phyloP scores from a whole-genome alignment of 2,329 filamentous ascomycete species.

The Ophidiomyces ophidiicola region DNA sequence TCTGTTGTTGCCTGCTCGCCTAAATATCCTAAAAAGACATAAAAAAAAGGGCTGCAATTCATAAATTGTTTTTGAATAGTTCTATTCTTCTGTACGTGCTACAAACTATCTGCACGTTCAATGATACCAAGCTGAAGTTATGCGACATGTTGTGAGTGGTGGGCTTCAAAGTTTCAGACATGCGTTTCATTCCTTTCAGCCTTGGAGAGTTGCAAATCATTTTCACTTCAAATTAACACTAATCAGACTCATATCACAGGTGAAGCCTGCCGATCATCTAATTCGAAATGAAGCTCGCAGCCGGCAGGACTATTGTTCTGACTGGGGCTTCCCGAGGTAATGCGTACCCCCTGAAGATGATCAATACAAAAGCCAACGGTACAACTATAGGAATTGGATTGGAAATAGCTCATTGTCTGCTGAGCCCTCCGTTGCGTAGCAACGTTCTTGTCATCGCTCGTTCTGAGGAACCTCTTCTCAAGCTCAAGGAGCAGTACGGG shows the following conservation, averaged over 20 bases:
- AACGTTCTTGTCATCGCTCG: constrained; percentile 49
- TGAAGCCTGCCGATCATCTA: background rate
- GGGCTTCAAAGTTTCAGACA: no score
- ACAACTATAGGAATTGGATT: constrained; percentile 45
- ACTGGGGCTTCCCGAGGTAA: constrained; percentile 53
- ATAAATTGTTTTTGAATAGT: no score
- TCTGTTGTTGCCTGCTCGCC: no score
- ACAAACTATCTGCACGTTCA: no score
- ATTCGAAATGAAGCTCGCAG: constrained; percentile 6
- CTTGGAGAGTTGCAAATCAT: no score
- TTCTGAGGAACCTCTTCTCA: constrained; percentile 41
- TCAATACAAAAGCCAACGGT: background rate
- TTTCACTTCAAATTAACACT: constrained; percentile 11
- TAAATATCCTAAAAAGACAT: no score
- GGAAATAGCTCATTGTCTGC: constrained; percentile 48
- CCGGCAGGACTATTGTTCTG: constrained; percentile 54
- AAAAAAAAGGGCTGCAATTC: no score
- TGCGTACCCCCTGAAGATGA: background rate
- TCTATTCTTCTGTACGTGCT: no score
- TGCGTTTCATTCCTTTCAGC: no score
- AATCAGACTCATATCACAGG: background rate
- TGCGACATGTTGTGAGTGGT: no score
- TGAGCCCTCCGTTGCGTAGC: constrained; percentile 38
- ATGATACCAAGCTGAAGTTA: no score
- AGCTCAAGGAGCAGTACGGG: constrained; percentile 43